Percentiles rank a stretch among this genome's conserved stretches.
phyloP scores from a whole-genome alignment of 768 basidiomycete genomes.

The Cystofilobasidium bisporidii region DNA sequence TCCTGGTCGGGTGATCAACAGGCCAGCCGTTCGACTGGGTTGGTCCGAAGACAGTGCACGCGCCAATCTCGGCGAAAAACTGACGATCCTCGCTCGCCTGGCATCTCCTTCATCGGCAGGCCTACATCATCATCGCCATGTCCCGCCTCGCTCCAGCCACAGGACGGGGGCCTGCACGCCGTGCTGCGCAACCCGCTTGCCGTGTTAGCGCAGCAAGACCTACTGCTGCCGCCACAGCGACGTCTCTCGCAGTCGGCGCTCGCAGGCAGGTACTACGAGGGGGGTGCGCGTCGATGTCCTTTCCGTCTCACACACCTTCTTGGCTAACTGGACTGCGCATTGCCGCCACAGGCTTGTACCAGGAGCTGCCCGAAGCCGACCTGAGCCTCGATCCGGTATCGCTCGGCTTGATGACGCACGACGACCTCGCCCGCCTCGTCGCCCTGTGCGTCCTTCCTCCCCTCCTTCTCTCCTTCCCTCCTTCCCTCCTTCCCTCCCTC shows the following conservation, averaged over 20 bases:
- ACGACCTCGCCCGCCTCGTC: neutral
- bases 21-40: no score
- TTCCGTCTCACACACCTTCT: no score
- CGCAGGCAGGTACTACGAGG: slow-evolving; percentile 3
- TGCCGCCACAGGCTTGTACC: neutral
- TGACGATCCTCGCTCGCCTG: no score
- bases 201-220: neutral
- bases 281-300: neutral
- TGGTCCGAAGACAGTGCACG: no score
- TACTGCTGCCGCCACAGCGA: neutral
- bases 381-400: neutral
- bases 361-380: neutral
- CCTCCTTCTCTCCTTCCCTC: neutral
- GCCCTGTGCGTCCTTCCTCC: no score
- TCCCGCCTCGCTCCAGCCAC: neutral
- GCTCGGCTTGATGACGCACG: neutral
- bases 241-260: neutral
- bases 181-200: neutral
- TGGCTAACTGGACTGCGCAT: no score
- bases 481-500: no score
- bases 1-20: no score
- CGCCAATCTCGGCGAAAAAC: no score
- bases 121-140: neutral
- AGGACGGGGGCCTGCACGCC: neutral
- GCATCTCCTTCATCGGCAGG: no score